Conservation (phyloP, 306 rosid genomes). For the Quillaja saponaria region DNA sequence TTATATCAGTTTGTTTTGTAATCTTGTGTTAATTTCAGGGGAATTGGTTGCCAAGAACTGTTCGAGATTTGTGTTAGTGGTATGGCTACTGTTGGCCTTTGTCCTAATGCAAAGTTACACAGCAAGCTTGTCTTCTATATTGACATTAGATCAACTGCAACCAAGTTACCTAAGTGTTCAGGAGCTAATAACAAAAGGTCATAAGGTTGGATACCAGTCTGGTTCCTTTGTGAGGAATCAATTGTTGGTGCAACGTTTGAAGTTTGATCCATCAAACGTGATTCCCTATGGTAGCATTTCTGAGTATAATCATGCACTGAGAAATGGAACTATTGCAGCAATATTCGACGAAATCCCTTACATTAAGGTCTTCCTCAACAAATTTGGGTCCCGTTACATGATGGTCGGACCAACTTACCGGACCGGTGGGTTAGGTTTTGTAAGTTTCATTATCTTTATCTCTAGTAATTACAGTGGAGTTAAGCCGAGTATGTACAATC, state of each 20-base stretch:
- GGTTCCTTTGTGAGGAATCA: neutral
- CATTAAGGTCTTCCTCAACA: slow-evolving; percentile 32
- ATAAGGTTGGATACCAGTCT: neutral
- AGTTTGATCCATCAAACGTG: neutral
- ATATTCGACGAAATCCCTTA: slow-evolving; percentile 30
- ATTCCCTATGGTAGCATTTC: neutral
- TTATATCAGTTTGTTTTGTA: too few species aligned
- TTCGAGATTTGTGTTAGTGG: too few species aligned
- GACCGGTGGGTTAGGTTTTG: slow-evolving; percentile 38
- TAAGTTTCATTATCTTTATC: slow-evolving; percentile 13
- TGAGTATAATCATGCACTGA: slow-evolving; percentile 25
- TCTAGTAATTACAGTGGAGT: too few species aligned
- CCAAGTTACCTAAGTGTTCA: neutral
- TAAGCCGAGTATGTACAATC: too few species aligned
- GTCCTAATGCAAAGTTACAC: too few species aligned
- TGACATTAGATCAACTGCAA: slow-evolving; percentile 21
- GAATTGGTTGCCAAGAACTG: slow-evolving; percentile 7
- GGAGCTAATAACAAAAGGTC: neutral
- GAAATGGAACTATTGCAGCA: slow-evolving; percentile 31
- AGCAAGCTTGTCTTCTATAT: too few species aligned
- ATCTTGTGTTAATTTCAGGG: slow-evolving; percentile 3
- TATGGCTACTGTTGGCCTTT: too few species aligned
- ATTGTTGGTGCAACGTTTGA: neutral
- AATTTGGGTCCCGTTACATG: slow-evolving; percentile 12
- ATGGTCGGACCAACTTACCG: slow-evolving; percentile 8